Percentiles rank a stretch among this genome's conserved stretches.
phyloP scores from a whole-genome alignment of 2,329 filamentous ascomycete species.

The Trichoderma sp. region DNA sequence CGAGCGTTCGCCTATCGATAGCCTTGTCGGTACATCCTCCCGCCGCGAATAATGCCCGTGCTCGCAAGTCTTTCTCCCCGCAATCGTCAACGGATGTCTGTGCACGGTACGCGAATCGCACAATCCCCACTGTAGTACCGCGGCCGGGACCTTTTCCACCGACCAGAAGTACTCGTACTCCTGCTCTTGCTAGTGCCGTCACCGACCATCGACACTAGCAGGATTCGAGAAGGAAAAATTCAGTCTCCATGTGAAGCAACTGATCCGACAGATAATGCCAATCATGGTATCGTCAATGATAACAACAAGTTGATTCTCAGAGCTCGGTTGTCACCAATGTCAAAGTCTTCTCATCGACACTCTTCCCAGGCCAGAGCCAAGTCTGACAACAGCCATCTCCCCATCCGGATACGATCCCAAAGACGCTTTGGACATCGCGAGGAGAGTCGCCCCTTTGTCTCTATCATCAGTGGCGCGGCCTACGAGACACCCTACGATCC shows the following conservation, averaged over 20 bases:
- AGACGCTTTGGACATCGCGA: neutral
- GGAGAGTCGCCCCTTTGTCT: neutral
- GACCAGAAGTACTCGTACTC: slow-evolving; percentile 22
- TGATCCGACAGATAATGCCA: slow-evolving; percentile 7
- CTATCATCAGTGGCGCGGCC: slow-evolving; percentile 24
- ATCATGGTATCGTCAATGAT: neutral
- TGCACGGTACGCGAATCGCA: neutral
- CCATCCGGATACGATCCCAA: neutral
- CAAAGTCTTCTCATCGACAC: too few species aligned
- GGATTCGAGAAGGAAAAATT: slow-evolving; percentile 15
- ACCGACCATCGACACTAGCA: slow-evolving; percentile 25
- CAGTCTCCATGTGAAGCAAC: neutral
- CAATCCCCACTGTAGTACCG: slow-evolving; percentile 4
- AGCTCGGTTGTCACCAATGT: too few species aligned
- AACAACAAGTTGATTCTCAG: too few species aligned
- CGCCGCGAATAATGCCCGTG: neutral
- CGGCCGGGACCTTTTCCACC: slow-evolving; percentile 8
- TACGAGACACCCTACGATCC: slow-evolving; percentile 6
- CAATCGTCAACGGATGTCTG: slow-evolving; percentile 4
- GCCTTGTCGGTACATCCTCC: neutral
- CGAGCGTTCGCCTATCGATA: neutral
- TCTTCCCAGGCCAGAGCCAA: too few species aligned
- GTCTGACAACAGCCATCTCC: too few species aligned
- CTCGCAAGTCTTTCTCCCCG: neutral
- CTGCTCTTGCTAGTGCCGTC: slow-evolving; percentile 20